These are phyloP conservation scores for Chamaenerion angustifolium DNA, from an alignment of 345 rosid species.

Conservation along the genomic window DNA sequence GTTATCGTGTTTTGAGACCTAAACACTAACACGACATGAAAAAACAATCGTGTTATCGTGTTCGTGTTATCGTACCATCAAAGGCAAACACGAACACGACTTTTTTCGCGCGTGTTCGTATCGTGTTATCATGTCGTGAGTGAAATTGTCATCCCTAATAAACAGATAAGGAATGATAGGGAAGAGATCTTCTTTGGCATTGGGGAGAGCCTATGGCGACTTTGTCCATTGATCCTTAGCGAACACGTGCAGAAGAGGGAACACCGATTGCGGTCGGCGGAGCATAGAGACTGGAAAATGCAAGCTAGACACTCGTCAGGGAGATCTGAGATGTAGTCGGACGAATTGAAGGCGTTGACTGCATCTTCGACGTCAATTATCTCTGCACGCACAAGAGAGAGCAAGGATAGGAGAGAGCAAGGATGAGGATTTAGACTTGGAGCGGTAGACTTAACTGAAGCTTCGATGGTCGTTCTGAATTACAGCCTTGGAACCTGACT, in stretches of 20 bases:
- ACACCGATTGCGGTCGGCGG: conserved; percentile 50
- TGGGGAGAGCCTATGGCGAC: conserved; percentile 67
- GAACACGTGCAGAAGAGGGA: conserved; percentile 67
- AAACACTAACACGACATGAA: too few relatives aligned
- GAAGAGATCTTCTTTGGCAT: conserved; percentile 53
- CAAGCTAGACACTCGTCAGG: too few relatives aligned
- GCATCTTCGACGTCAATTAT: conserved; percentile 6
- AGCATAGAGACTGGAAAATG: conserved; percentile 51
- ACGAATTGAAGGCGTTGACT: conserved; percentile 6
- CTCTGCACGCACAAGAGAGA: conserved; percentile 21
- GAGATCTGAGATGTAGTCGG: conserved; percentile 40
- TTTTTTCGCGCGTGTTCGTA: too few relatives aligned
- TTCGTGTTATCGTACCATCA: too few relatives aligned
- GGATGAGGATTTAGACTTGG: conserved; percentile 16
- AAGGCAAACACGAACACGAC: too few relatives aligned
- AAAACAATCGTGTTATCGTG: too few relatives aligned
- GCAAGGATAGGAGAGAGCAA: too few relatives aligned
- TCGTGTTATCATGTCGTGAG: too few relatives aligned
- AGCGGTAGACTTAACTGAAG: conserved; percentile 21
- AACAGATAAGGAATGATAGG: conserved; percentile 36
- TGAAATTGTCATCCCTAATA: too few relatives aligned
- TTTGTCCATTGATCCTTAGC: conserved; percentile 63
- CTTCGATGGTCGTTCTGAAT: conserved; percentile 27
- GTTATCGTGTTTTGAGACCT: too few relatives aligned
- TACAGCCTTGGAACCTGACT: conserved; percentile 48